A percentile compares a stretch with the other conserved stretches of the same genome.
Evolutionary conservation across 768 basidiomycete genomes (phyloP).

Genomic region (Termitomyces sp.): DNA sequence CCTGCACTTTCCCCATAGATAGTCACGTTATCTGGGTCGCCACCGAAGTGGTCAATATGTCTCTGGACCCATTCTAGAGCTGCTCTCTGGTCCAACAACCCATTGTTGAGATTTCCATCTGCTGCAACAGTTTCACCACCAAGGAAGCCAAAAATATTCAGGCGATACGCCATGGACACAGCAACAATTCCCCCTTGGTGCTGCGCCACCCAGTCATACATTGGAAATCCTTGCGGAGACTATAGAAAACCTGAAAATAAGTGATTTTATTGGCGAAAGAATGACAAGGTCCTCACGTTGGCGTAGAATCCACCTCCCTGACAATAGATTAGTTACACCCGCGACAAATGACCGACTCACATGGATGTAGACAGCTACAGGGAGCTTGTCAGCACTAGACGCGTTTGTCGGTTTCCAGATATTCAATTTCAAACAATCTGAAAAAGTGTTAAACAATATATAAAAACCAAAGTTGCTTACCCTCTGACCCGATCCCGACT

Average conservation of each 20-base stretch:
- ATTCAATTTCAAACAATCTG: conserved; percentile 38
- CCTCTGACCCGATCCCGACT: conserved; percentile 41
- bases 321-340: not conserved
- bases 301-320: conserved; percentile 2
- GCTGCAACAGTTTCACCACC: conserved; percentile 24
- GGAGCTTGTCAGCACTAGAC: conserved; percentile 28
- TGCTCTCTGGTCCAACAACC: conserved; percentile 36
- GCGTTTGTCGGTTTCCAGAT: conserved; percentile 37
- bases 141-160: conserved; percentile 24
- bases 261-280: not conserved
- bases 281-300: not conserved
- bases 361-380: conserved; percentile 39
- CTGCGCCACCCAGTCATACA: conserved; percentile 43
- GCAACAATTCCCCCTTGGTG: conserved; percentile 26
- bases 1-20: conserved; percentile 37
- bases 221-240: conserved; percentile 42
- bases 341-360: conserved; percentile 16
- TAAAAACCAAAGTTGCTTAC: conserved; percentile 13
- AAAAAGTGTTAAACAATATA: not conserved
- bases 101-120: conserved; percentile 35
- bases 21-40: conserved; percentile 26
- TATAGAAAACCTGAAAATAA: conserved; percentile 7
- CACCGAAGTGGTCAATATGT: conserved; percentile 31
- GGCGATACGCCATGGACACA: conserved; percentile 29
- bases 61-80: conserved; percentile 36